Conservation (phyloP, 768 basidiomycete species). For the Tricholoma furcatifolium region DNA sequence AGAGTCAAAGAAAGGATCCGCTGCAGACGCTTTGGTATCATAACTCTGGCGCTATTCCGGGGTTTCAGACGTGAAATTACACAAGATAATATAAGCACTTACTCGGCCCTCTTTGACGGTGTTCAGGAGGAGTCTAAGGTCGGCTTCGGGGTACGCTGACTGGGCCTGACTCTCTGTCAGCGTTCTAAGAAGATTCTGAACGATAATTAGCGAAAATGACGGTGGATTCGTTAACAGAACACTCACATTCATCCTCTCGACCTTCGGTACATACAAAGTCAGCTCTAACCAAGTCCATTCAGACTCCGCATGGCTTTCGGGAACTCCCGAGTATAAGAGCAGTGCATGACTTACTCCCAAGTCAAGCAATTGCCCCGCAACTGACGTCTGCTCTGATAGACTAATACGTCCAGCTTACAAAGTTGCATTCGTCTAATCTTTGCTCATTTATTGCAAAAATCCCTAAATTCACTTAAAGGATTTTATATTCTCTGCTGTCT, state of each 20-base stretch:
- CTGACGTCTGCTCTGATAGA: no score
- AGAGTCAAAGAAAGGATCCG: conserved; percentile 92
- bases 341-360: background rate
- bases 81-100: conserved; percentile 34
- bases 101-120: conserved; percentile 89
- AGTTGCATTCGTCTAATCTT: no score
- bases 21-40: conserved; percentile 56
- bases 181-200: conserved; percentile 85
- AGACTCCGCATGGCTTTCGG: conserved; percentile 15
- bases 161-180: conserved; percentile 77
- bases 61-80: conserved; percentile 9
- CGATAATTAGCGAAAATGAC: conserved; percentile 9
- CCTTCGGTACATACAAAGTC: conserved; percentile 21
- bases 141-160: conserved; percentile 55
- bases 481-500: no score
- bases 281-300: conserved; percentile 17
- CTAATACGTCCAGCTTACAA: no score
- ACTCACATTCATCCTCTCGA: conserved; percentile 46
- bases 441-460: no score
- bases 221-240: conserved; percentile 23
- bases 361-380: no score
- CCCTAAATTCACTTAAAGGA: no score
- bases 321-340: conserved; percentile 7
- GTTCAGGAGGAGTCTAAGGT: conserved; percentile 79
- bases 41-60: conserved; percentile 38